These are phyloP conservation scores for Begonia peltatifolia DNA, from an alignment of 306 rosid species.

Conservation along the genomic window DNA sequence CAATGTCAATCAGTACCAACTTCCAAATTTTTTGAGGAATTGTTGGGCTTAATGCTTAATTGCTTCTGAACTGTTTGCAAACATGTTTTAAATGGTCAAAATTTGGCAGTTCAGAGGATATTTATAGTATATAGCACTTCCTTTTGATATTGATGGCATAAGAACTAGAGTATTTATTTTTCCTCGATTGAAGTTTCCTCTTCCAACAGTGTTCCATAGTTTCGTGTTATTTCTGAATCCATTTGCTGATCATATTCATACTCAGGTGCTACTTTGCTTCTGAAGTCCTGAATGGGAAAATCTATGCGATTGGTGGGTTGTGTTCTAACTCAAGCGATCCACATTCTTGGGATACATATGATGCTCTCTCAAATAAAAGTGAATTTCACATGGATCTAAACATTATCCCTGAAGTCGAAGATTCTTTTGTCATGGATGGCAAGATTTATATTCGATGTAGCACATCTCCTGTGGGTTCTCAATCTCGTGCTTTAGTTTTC, in stretches of 20 bases:
- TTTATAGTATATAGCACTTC: too few relatives aligned
- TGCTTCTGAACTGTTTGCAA: too few relatives aligned
- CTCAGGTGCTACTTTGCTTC: constrained; percentile 76
- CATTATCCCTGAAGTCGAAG: constrained; percentile 49
- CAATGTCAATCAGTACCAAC: too few relatives aligned
- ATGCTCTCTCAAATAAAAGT: constrained; percentile 42
- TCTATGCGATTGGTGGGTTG: constrained; percentile 72
- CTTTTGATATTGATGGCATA: too few relatives aligned
- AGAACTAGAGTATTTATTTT: too few relatives aligned
- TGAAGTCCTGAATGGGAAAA: constrained; percentile 59
- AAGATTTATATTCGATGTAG: constrained; percentile 57
- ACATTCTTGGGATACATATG: constrained; percentile 74
- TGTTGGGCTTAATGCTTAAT: too few relatives aligned
- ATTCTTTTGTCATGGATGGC: constrained; percentile 63
- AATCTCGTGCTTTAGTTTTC: constrained; percentile 44
- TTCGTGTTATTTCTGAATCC: constrained; percentile 2
- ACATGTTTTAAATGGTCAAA: too few relatives aligned
- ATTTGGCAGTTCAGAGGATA: too few relatives aligned
- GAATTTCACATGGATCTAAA: constrained; percentile 34
- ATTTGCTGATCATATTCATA: constrained; percentile 5
- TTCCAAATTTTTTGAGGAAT: too few relatives aligned
- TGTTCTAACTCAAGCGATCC: constrained; percentile 51
- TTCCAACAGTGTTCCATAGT: not conserved
- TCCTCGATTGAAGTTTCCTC: not conserved
- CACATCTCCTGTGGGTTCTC: constrained; percentile 31